Conservation (phyloP, 2,329 filamentous ascomycete species). For the Pseudogymnoascus sp. region DNA sequence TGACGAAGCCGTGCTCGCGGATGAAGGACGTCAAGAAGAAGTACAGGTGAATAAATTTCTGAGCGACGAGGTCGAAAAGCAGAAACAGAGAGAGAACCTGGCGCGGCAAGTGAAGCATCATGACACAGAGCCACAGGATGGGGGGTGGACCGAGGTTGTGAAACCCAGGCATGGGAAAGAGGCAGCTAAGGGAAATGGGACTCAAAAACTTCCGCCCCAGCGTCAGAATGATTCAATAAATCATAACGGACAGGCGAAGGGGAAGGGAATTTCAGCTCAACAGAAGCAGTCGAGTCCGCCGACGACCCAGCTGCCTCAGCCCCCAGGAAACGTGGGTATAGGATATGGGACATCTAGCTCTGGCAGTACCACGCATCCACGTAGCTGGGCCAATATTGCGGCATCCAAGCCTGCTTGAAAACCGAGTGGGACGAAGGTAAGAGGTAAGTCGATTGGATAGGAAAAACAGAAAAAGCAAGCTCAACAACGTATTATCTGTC, state of each 20-base stretch:
- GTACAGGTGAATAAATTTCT: conserved; percentile 2
- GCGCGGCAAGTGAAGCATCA: not conserved
- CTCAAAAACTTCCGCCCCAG: not conserved
- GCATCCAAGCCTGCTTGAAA: not conserved
- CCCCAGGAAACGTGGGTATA: not conserved
- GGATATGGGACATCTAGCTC: not conserved
- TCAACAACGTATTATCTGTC: not conserved
- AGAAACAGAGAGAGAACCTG: not conserved
- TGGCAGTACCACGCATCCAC: not conserved
- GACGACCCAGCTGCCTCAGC: not conserved
- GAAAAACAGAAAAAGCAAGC: not conserved
- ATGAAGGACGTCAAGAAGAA: not conserved
- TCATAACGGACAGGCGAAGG: not conserved
- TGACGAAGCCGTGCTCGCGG: not conserved
- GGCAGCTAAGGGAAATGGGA: not conserved
- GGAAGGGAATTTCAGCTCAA: not conserved
- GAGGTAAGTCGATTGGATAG: not conserved
- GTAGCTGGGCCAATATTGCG: not conserved
- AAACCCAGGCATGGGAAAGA: not conserved
- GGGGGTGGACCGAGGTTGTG: not conserved
- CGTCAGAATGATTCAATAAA: not conserved
- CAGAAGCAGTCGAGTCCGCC: not conserved
- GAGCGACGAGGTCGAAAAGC: not conserved
- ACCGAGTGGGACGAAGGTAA: not conserved
- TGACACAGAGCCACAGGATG: not conserved